Conservation (phyloP, 768 basidiomycete genomes). For the Boletus barrowsii region DNA sequence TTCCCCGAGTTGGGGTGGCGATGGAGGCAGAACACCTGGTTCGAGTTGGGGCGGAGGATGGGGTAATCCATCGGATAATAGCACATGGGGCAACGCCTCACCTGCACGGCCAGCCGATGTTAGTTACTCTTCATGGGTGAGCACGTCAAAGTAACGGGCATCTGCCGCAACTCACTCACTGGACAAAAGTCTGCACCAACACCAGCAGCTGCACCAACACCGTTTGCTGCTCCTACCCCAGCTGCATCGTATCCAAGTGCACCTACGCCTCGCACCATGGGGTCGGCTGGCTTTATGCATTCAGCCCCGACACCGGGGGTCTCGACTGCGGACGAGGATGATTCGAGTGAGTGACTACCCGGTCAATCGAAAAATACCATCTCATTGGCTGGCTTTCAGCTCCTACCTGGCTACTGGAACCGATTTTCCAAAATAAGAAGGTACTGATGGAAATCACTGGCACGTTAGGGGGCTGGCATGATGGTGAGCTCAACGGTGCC, state of each 20-base stretch:
- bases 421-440: slow-evolving; percentile 26
- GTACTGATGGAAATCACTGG: slow-evolving; percentile 28
- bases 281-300: slow-evolving; percentile 18
- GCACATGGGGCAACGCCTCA: slow-evolving; percentile 29
- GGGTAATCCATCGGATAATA: slow-evolving; percentile 22
- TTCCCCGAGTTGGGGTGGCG: slow-evolving; percentile 28
- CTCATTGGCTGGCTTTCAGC: slow-evolving; percentile 21
- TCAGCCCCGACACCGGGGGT: slow-evolving; percentile 34
- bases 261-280: slow-evolving; percentile 31
- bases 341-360: slow-evolving; percentile 21
- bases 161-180: slow-evolving; percentile 12
- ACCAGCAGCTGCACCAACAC: slow-evolving; percentile 39
- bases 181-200: slow-evolving; percentile 35
- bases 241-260: slow-evolving; percentile 30
- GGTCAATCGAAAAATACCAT: slow-evolving; percentile 7
- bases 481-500: slow-evolving; percentile 27
- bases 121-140: slow-evolving; percentile 32
- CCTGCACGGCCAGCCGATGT: slow-evolving; percentile 31
- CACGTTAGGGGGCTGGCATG: slow-evolving; percentile 26
- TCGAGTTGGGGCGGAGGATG: slow-evolving; percentile 36
- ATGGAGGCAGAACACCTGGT: slow-evolving; percentile 52
- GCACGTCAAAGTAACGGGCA: slow-evolving; percentile 22
- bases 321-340: slow-evolving; percentile 26
- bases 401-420: slow-evolving; percentile 28
- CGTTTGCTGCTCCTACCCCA: slow-evolving; percentile 33